These are phyloP conservation scores for Ramularia endophylla DNA, from an alignment of 2,329 filamentous ascomycete species.

Conservation along the genomic window DNA sequence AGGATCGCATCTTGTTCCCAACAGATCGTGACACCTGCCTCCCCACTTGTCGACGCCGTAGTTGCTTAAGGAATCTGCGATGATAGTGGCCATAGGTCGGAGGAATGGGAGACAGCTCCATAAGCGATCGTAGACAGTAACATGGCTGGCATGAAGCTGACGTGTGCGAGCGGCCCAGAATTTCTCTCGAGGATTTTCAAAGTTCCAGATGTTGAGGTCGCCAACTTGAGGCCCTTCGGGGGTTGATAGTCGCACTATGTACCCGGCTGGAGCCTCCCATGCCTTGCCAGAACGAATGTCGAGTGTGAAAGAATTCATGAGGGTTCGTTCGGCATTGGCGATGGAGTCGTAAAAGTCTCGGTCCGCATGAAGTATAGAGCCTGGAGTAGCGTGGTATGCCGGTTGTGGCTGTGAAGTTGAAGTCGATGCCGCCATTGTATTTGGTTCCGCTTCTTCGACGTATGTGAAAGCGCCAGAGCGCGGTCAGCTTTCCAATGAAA, in stretches of 20 bases:
- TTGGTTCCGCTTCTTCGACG: background rate
- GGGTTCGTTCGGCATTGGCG: slow-evolving; percentile 17
- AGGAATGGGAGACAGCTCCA: slow-evolving; percentile 76
- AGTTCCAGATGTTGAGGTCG: slow-evolving; percentile 78
- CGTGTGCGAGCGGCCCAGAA: slow-evolving; percentile 78
- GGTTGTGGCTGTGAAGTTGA: slow-evolving; percentile 12
- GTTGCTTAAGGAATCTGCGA: slow-evolving; percentile 54
- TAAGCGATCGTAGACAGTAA: slow-evolving; percentile 64
- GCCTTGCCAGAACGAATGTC: slow-evolving; percentile 69
- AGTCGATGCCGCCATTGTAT: slow-evolving; percentile 5
- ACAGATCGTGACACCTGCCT: slow-evolving; percentile 67
- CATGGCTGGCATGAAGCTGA: slow-evolving; percentile 71
- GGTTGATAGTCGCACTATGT: slow-evolving; percentile 67
- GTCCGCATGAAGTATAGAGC: slow-evolving; percentile 27
- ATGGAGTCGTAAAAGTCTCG: slow-evolving; percentile 24
- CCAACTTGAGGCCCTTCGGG: slow-evolving; percentile 66
- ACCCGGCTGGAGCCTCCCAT: slow-evolving; percentile 63
- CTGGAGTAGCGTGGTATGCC: slow-evolving; percentile 27
- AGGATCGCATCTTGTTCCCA: slow-evolving; percentile 78
- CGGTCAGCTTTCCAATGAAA: too few relatives aligned
- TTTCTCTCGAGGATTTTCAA: slow-evolving; percentile 67
- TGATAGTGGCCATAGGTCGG: slow-evolving; percentile 65
- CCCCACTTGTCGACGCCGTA: slow-evolving; percentile 45
- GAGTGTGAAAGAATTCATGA: slow-evolving; percentile 41
- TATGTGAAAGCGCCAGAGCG: too few relatives aligned